These are phyloP conservation scores for Calamus simplicifolius DNA, from an alignment of 176 grass and related monocot genomes.

Conservation along the genomic window DNA sequence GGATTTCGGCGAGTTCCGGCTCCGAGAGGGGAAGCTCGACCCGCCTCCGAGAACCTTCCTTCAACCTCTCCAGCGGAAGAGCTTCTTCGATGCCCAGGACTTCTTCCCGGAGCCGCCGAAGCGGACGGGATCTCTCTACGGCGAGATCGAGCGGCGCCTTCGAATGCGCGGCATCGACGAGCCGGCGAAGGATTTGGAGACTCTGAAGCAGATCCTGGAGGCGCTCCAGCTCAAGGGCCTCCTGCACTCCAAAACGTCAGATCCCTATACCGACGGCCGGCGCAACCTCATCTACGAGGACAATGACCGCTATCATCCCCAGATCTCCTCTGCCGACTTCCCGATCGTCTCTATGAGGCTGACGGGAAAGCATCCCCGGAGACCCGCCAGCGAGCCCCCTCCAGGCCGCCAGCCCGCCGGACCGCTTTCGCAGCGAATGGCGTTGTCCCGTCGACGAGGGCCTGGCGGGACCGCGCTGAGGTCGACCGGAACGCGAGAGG, in stretches of 20 bases:
- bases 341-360: conserved; percentile 79
- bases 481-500: conserved; percentile 19
- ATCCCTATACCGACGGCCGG: neutral
- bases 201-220: conserved; percentile 81
- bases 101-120: conserved; percentile 69
- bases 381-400: conserved; percentile 1
- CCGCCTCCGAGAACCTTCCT: neutral
- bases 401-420: neutral
- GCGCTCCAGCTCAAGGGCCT: conserved; percentile 89
- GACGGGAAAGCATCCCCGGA: conserved; percentile 6
- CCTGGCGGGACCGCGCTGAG: neutral
- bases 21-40: neutral
- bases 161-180: conserved; percentile 83
- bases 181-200: conserved; percentile 63
- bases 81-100: conserved; percentile 64
- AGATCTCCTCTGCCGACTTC: conserved; percentile 2
- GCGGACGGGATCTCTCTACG: conserved; percentile 42
- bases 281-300: conserved; percentile 16
- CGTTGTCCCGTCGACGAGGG: neutral
- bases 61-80: conserved; percentile 40
- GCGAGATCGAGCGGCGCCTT: conserved; percentile 87
- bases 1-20: conserved; percentile 12
- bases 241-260: conserved; percentile 25
- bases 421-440: conserved; percentile 6
- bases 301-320: neutral